These are phyloP conservation scores for Fremontodendron californicum DNA, from an alignment of 345 rosid genomes.

Conservation along the genomic window DNA sequence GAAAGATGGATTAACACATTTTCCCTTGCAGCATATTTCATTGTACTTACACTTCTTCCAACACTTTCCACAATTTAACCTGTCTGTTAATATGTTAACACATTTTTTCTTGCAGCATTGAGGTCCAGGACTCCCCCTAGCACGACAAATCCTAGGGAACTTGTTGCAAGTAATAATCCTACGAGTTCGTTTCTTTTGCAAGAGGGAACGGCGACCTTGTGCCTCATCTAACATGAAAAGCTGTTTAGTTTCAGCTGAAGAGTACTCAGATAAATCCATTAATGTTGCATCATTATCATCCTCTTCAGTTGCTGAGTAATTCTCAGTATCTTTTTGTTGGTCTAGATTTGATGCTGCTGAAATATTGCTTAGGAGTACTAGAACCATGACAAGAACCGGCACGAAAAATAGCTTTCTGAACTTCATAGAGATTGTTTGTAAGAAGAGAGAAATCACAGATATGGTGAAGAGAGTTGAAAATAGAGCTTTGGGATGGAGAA, in stretches of 20 bases:
- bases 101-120: slow-evolving; percentile 22
- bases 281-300: neutral
- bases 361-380: neutral
- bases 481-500: neutral
- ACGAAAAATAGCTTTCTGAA: neutral
- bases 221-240: neutral
- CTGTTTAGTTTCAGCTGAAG: neutral
- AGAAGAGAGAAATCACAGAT: neutral
- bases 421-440: neutral
- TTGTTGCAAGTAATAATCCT: slow-evolving; percentile 5
- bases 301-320: neutral
- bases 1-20: slow-evolving; percentile 34
- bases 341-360: neutral
- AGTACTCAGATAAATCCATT: neutral
- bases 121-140: slow-evolving; percentile 7
- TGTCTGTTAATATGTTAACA: slow-evolving; percentile 21
- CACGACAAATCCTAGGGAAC: neutral
- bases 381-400: neutral
- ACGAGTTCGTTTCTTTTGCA: neutral
- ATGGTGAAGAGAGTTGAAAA: neutral
- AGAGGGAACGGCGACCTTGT: neutral
- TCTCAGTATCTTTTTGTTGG: neutral
- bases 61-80: slow-evolving; percentile 35
- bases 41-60: slow-evolving; percentile 40
- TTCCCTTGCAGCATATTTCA: slow-evolving; percentile 38